Conservation (phyloP, 2,329 filamentous ascomycete genomes). For the Leptosphaerulina australis region DNA sequence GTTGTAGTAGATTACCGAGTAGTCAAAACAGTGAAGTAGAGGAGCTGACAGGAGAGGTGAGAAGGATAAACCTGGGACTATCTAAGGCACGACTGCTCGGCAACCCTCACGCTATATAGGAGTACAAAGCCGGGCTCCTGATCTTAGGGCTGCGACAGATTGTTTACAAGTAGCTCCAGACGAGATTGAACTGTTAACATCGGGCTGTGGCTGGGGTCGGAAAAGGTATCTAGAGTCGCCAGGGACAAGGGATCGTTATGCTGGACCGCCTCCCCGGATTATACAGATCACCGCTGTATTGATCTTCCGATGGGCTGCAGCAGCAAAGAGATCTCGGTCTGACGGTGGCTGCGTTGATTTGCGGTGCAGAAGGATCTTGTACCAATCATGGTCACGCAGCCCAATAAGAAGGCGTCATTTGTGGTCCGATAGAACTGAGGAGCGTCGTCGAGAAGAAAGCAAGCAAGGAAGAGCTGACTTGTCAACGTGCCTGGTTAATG, state of each 20-base stretch:
- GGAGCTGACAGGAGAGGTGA: slow-evolving; percentile 22
- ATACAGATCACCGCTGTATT: slow-evolving; percentile 33
- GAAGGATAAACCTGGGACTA: slow-evolving; percentile 24
- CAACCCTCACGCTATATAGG: slow-evolving; percentile 41
- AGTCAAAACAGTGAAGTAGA: slow-evolving; percentile 17
- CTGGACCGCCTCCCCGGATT: slow-evolving; percentile 41
- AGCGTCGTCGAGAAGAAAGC: slow-evolving; percentile 36
- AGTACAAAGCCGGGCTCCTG: slow-evolving; percentile 34
- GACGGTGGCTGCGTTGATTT: slow-evolving; percentile 30
- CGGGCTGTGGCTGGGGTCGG: slow-evolving; percentile 17
- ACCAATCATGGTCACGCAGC: slow-evolving; percentile 29
- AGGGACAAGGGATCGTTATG: slow-evolving; percentile 30
- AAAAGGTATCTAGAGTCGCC: slow-evolving; percentile 6
- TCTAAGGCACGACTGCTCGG: slow-evolving; percentile 33
- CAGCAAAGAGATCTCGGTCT: slow-evolving; percentile 33
- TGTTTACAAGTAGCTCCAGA: slow-evolving; percentile 38
- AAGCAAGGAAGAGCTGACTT: slow-evolving; percentile 43
- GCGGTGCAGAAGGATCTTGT: slow-evolving; percentile 23
- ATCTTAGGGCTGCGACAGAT: slow-evolving; percentile 43
- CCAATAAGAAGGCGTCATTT: slow-evolving; percentile 13
- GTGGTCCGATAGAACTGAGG: slow-evolving; percentile 23
- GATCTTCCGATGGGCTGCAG: slow-evolving; percentile 30
- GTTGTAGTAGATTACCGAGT: slow-evolving; percentile 1
- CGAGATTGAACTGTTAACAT: slow-evolving; percentile 23
- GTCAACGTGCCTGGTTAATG: slow-evolving; percentile 34